A percentile compares a stretch with the other conserved stretches of the same genome.
These are phyloP conservation scores for Filobasidium floriforme DNA, from an alignment of 768 basidiomycete genomes.

Conservation along the genomic window DNA sequence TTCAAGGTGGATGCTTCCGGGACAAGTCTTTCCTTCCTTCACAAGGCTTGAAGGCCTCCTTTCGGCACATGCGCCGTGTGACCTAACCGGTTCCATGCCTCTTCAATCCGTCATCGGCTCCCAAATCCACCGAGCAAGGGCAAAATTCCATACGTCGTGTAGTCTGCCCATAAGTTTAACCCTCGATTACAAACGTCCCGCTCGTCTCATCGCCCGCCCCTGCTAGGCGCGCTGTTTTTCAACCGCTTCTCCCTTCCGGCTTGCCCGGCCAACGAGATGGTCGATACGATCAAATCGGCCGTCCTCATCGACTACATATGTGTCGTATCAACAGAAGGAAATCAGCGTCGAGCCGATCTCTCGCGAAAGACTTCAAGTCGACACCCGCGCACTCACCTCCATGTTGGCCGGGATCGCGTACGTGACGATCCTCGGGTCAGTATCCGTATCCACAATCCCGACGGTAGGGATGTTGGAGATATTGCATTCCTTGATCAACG, in stretches of 20 bases:
- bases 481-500: slow-evolving; percentile 82
- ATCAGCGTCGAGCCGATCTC: background rate
- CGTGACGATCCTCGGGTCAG: slow-evolving; percentile 91
- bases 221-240: background rate
- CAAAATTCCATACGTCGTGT: too few relatives aligned
- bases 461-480: slow-evolving; percentile 84
- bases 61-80: too few relatives aligned
- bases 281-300: slow-evolving; percentile 80
- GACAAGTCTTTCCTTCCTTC: too few relatives aligned
- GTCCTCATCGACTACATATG: slow-evolving; percentile 55
- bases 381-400: slow-evolving; percentile 50
- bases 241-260: slow-evolving; percentile 42
- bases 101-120: too few relatives aligned
- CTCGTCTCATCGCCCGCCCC: too few relatives aligned
- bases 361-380: background rate
- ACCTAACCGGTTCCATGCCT: too few relatives aligned
- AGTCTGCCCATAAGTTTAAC: too few relatives aligned
- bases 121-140: too few relatives aligned
- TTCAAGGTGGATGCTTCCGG: too few relatives aligned
- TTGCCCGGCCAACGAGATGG: slow-evolving; percentile 75
- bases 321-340: too few relatives aligned
- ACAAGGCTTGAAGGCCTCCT: too few relatives aligned
- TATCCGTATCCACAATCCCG: slow-evolving; percentile 88
- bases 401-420: slow-evolving; percentile 99
- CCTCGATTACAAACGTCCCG: too few relatives aligned